Evolutionary conservation across 2,329 filamentous ascomycete species (phyloP), one percentile per base, ranked within the genome.

Genomic region (Cladophialophora yegresii): DNA sequence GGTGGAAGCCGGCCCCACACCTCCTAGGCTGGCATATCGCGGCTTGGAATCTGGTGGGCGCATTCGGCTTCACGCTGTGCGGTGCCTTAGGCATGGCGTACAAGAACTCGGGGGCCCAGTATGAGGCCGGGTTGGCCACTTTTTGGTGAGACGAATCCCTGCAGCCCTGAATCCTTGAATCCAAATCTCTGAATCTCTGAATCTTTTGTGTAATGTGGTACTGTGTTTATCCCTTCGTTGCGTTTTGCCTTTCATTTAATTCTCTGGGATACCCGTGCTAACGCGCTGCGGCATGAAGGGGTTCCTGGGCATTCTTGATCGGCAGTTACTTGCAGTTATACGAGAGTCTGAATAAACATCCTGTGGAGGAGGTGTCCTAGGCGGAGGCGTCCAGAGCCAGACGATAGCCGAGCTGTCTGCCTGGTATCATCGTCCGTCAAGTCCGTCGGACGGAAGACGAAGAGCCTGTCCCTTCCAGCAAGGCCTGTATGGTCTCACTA

Each of bases 1-100:
- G 87, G 87, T 89, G 84, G 69, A 75, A 78, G 12, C 87, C 87
- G 0, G 84, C 85, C 0, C 79, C 78, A 3, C 72, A 74, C 2
- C 77, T 85, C 0, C 78, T 90, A 1, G 87, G 87, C 3, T 89
- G 87, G 87, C 85, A 89, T 73, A 83, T 90, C 68, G 87, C 85
- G 0, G 74, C 83, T 8, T 89, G 86, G 85, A 89, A 89, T 69
- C 73, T 88, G 1, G 76, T 89, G 22, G 87, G 87, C 0, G 83
- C 83, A 1, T 70, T 89, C 26, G 87, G 87, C 0, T 89, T 89
- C 71, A 88, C 84, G 4, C 76, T 86, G 0, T 86, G 83, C 65
- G 84, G 84, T n/a, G 84, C 81, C 1, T 71, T 87, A 32, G 85
- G 84, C 0, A 84, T 68, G 59, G 83, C 75, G 10, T 73, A 72